Evolutionary conservation across 768 basidiomycete species (phyloP).

Genomic region (Rhodotorula graminis): DNA sequence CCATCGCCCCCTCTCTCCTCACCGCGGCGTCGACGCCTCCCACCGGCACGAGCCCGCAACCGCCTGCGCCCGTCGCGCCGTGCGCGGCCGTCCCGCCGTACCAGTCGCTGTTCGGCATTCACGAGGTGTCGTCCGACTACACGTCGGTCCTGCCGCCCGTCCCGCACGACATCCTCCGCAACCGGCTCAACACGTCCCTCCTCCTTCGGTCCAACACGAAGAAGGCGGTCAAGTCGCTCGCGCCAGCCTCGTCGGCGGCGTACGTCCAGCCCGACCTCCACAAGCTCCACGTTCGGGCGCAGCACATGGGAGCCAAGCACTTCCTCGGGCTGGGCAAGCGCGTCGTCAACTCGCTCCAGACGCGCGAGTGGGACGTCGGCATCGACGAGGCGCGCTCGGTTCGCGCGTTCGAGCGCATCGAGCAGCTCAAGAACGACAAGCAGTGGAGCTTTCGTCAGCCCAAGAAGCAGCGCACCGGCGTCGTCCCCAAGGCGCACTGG

Average conservation of each 20-base stretch:
- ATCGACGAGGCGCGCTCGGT: constrained; percentile 37
- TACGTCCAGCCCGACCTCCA: constrained; percentile 34
- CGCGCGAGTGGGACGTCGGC: constrained; percentile 36
- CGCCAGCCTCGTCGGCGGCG: not conserved
- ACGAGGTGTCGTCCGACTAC: constrained; percentile 28
- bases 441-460: constrained; percentile 92
- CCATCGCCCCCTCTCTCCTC: constrained; percentile 43
- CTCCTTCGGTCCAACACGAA: constrained; percentile 17
- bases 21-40: constrained; percentile 43
- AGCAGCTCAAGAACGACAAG: constrained; percentile 69
- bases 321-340: constrained; percentile 33
- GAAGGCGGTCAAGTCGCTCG: constrained; percentile 32
- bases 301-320: constrained; percentile 28
- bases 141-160: constrained; percentile 6
- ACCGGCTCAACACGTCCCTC: constrained; percentile 19
- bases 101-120: constrained; percentile 26
- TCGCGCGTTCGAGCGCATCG: constrained; percentile 71
- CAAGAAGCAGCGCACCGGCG: constrained; percentile 81
- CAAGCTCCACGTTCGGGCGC: constrained; percentile 35
- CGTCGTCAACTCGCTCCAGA: constrained; percentile 26
- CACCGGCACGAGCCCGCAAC: constrained; percentile 43
- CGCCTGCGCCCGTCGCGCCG: not conserved
- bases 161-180: constrained; percentile 19
- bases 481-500: constrained; percentile 80
- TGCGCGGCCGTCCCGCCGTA: constrained; percentile 4